Evolutionary conservation across 805 yeast species (phyloP), one percentile per base, ranked within the genome.

Genomic region (Zygosaccharomyces rouxii): DNA sequence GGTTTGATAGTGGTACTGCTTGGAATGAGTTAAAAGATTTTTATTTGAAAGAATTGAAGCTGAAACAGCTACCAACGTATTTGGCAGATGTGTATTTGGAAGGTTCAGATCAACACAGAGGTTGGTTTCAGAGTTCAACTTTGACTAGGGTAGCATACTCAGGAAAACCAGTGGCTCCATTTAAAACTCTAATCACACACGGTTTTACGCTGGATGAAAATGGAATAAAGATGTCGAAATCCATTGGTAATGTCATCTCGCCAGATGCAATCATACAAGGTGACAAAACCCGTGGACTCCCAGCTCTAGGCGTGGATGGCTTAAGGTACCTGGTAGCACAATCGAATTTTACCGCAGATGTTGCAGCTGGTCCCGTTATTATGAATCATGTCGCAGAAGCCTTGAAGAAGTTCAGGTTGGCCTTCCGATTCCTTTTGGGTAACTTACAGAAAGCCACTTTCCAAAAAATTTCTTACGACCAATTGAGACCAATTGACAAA

Each of bases 21-120:
- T 94, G 99, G 98, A 71, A 69, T 37, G 63, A 56, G 2, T 48
- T 63, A n/a, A 53, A 45, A 30, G 62, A 67, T 2, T 72, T 75
- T 44, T 69, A 74, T 29, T 52, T 56, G 3, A 52, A 70, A 2
- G 66, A 68, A 29, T 60, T 73, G 7, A 64, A 66, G 1, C 55
- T 75, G 10, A 44, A 60, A 1, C 41, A 51, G 13, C n/a, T 47
- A n/a, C 71, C 81, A 26, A 71, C 69, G 0, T 70, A 68, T n/a
- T 56, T 81, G 4, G 84, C 95, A 0, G 95, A 90, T 66, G 76
- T 88, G n/a, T 92, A 89, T 62, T 67, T 92, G 11, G 99, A 94
- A 71, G 99, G 99, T 2, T 80, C 90, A n/a, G 99, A 94, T 63
- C 99, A 94, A 67, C 99, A 94, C 63, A 78, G 99, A 51, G 99